These are phyloP conservation scores for Mycena kentingensis DNA, from an alignment of 768 basidiomycete species.

Conservation along the genomic window DNA sequence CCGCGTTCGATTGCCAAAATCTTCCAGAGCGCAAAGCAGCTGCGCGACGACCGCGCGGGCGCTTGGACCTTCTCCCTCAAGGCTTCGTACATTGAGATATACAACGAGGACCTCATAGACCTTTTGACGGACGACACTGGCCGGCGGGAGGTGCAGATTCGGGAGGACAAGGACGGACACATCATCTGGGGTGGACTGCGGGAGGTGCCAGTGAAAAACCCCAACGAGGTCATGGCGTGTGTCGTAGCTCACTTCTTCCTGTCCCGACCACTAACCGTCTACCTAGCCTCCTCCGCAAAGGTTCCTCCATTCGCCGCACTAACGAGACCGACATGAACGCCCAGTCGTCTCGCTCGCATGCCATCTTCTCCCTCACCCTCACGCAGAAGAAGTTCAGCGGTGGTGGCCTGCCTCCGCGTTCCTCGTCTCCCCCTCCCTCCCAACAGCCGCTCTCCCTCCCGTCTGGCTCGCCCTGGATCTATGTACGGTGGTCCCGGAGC, in stretches of 20 bases:
- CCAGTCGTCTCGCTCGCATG: slow-evolving; percentile 96
- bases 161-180: slow-evolving; percentile 95
- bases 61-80: slow-evolving; percentile 81
- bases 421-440: slow-evolving; percentile 77
- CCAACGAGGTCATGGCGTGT: slow-evolving; percentile 90
- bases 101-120: slow-evolving; percentile 99
- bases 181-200: slow-evolving; percentile 97
- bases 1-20: slow-evolving; percentile 91
- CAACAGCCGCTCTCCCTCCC: slow-evolving; percentile 72
- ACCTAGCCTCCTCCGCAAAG: slow-evolving; percentile 81
- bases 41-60: slow-evolving; percentile 73
- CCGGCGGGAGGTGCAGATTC: slow-evolving; percentile 87
- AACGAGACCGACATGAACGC: slow-evolving; percentile 99
- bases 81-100: slow-evolving; percentile 95
- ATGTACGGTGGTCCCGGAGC: slow-evolving; percentile 50
- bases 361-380: slow-evolving; percentile 95
- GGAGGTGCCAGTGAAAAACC: slow-evolving; percentile 85
- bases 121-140: slow-evolving; percentile 73
- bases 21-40: slow-evolving; percentile 74
- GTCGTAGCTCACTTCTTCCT: slow-evolving; percentile 33
- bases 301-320: slow-evolving; percentile 88
- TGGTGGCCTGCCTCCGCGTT: slow-evolving; percentile 66
- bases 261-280: slow-evolving; percentile 23
- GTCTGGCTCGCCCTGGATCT: slow-evolving; percentile 82
- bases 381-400: slow-evolving; percentile 88